These are phyloP conservation scores for Colletotrichum chrysophilum DNA, from an alignment of 2,329 filamentous ascomycete genomes.

Conservation along the genomic window DNA sequence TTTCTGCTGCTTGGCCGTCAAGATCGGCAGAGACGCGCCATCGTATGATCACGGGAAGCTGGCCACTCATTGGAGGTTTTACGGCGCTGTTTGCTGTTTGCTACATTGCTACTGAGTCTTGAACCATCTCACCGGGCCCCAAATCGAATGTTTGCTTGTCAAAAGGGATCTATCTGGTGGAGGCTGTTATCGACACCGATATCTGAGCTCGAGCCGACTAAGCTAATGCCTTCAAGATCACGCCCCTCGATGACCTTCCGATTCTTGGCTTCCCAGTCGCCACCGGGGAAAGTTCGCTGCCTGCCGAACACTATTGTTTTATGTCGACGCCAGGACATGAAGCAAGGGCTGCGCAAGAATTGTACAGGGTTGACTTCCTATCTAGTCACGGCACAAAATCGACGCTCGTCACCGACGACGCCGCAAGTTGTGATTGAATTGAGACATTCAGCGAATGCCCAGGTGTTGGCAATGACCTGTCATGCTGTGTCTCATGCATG, in stretches of 20 bases:
- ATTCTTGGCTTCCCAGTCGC: background rate
- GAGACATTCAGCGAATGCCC: background rate
- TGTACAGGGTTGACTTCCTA: background rate
- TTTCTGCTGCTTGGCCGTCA: background rate
- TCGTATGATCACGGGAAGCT: slow-evolving; percentile 8
- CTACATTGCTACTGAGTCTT: background rate
- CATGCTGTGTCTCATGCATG: slow-evolving; percentile 4
- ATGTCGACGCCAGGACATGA: background rate
- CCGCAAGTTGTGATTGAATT: background rate
- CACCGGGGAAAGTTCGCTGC: background rate
- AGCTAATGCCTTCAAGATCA: background rate
- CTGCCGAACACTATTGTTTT: background rate
- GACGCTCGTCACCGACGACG: background rate
- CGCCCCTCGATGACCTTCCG: background rate
- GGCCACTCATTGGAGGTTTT: background rate
- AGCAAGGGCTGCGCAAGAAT: background rate
- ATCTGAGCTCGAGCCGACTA: background rate
- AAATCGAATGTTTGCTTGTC: background rate
- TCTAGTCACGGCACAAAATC: background rate
- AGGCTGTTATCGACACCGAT: background rate
- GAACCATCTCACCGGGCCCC: background rate
- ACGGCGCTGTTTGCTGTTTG: background rate
- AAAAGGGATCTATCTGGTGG: background rate
- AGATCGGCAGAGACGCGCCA: background rate
- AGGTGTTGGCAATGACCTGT: slow-evolving; percentile 2